Conservation (phyloP, 257 asterid species). For the Petunia secreta region DNA sequence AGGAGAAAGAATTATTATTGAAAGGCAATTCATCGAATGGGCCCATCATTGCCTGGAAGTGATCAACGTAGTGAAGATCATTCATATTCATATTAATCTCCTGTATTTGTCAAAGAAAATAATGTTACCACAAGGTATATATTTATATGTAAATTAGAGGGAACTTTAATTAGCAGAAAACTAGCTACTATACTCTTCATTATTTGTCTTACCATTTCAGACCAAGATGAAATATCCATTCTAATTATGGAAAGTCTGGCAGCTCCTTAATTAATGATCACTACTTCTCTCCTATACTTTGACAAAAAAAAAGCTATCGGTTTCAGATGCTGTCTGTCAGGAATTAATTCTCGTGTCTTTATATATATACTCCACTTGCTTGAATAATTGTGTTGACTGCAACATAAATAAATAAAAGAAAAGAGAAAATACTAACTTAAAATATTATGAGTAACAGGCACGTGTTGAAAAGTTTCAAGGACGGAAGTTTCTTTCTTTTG, state of each 20-base stretch:
- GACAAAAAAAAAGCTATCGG: not conserved
- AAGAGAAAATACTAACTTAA: not conserved
- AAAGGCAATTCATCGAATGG: conserved; percentile 3
- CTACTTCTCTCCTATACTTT: not conserved
- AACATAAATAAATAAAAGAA: not conserved
- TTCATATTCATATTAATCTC: not conserved
- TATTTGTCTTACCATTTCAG: conserved; percentile 29
- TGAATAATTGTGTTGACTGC: conserved; percentile 5
- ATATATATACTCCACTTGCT: not conserved
- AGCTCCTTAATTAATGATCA: not conserved
- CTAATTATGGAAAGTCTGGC: not conserved
- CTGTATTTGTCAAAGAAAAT: conserved; percentile 13
- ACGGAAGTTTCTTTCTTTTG: not conserved
- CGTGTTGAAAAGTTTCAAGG: conserved; percentile 1
- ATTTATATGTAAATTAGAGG: not conserved
- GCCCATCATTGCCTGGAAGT: not conserved
- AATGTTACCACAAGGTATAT: too few species aligned
- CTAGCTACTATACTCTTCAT: too few species aligned
- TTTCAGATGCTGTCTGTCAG: conserved; percentile 15
- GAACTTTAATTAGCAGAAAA: not conserved
- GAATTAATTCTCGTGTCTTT: not conserved
- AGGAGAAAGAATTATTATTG: not conserved
- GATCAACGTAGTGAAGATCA: not conserved
- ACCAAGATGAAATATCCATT: conserved; percentile 29
- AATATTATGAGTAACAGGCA: not conserved